phyloP scores from a whole-genome alignment of 768 basidiomycete genomes.

The Lactarius pseudohatsudake region DNA sequence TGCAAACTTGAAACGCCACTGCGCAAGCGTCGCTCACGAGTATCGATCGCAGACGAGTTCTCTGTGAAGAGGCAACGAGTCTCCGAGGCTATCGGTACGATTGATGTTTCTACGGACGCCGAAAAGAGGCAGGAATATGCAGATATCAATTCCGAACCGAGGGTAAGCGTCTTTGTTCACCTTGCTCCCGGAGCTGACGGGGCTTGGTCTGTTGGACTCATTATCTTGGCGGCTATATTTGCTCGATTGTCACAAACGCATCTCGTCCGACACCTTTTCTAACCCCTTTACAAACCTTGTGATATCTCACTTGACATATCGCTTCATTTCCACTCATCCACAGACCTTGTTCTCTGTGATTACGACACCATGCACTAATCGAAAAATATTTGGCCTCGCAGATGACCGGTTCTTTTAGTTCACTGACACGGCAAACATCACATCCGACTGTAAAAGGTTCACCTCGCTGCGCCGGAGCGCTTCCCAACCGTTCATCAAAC shows the following conservation, averaged over 20 bases:
- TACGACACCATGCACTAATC: constrained; percentile 63
- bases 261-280: neutral
- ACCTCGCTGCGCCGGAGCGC: constrained; percentile 53
- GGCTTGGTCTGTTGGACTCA: neutral
- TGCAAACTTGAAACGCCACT: constrained; percentile 28
- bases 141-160: constrained; percentile 26
- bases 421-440: constrained; percentile 40
- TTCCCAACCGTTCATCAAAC: constrained; percentile 39
- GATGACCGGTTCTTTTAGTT: constrained; percentile 57
- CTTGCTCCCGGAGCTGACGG: constrained; percentile 3
- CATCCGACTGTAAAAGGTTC: constrained; percentile 43
- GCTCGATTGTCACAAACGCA: constrained; percentile 11
- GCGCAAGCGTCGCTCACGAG: constrained; percentile 27
- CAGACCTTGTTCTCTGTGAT: constrained; percentile 53
- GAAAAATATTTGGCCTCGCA: constrained; percentile 58
- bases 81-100: constrained; percentile 24
- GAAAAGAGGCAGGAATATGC: constrained; percentile 21
- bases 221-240: neutral
- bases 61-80: constrained; percentile 28
- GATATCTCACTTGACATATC: constrained; percentile 44
- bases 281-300: neutral
- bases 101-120: constrained; percentile 14
- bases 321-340: constrained; percentile 58
- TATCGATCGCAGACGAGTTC: constrained; percentile 29
- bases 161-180: constrained; percentile 16